Base-by-base conservation (phyloP, 2,329 filamentous ascomycete genomes). In the Fusarium sp. region DNA sequence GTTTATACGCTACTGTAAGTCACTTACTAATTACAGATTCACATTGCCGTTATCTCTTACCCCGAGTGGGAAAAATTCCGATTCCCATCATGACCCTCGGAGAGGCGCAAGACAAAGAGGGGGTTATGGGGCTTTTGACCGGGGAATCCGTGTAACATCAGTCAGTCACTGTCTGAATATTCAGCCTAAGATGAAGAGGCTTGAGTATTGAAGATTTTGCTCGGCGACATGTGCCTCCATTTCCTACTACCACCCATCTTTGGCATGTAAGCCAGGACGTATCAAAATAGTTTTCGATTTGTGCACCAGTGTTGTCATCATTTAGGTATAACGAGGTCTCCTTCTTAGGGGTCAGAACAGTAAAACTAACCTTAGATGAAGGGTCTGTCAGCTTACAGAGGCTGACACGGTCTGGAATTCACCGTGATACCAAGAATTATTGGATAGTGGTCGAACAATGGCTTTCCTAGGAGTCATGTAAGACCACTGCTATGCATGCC, bases 21-120 rank as follows among this genome's bases (percentile, higher is more conserved):
- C 22, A 61, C 47, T 69, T 55, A 59, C 42, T 60, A 68, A 68
- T 57, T 62, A 42, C 65, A 72, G 52, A 53, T 60, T 64, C 34
- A 57, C 47, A 53, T 49, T 51, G 48, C 61, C 53, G 48, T 66
- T 71, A 40, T 61, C 64, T 41, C 16, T 52, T 27, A 42, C 59
- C 42, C 57, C 49, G 52, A 63, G 22, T 29, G 32, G 13, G 13
- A 27, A n/a, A 48, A 49, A 46, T n/a, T 59, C 18, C 48, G 40
- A 60, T 57, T 64, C 54, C 22, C 49, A 60, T 67, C 37, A 54
- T 52, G 57, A 41, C 67, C 40, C 34, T 56, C 25, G 41, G 41
- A 27, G 62, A 64, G 41, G 45, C 24, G 48, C 20, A 51, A 29
- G 41, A 30, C 41, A n/a, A 57, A 62, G 58, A 67, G 49, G 67